Evolutionary conservation across 2,329 filamentous ascomycete species (phyloP).

Genomic region (Stagonosporopsis rhizophila): DNA sequence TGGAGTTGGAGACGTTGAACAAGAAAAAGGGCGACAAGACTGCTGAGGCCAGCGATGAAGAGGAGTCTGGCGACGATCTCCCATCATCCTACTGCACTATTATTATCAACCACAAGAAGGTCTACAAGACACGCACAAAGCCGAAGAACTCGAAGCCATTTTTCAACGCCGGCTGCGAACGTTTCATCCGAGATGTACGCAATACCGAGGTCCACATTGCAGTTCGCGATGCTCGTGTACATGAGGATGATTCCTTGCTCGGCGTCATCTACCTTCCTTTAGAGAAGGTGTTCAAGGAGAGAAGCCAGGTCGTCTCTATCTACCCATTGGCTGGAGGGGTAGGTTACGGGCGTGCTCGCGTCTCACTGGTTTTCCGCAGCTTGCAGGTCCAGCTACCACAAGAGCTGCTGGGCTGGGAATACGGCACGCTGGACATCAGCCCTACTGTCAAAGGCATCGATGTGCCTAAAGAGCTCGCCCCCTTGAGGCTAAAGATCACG

Average conservation of each 20-base stretch:
- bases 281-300: constrained; percentile 65
- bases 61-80: constrained; percentile 68
- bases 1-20: constrained; percentile 67
- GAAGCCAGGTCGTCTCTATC: constrained; percentile 69
- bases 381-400: constrained; percentile 67
- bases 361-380: constrained; percentile 77
- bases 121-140: constrained; percentile 76
- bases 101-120: constrained; percentile 74
- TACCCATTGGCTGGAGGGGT: constrained; percentile 75
- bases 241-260: constrained; percentile 73
- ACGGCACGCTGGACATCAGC: constrained; percentile 72
- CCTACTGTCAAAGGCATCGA: constrained; percentile 58
- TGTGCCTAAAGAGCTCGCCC: constrained; percentile 58
- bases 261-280: constrained; percentile 75
- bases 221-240: constrained; percentile 71
- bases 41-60: constrained; percentile 63
- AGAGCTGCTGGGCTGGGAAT: constrained; percentile 72
- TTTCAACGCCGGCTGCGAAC: constrained; percentile 78
- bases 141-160: constrained; percentile 80
- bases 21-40: constrained; percentile 59
- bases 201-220: constrained; percentile 71
- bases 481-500: constrained; percentile 65
- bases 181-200: constrained; percentile 73
- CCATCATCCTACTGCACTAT: constrained; percentile 76
- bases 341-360: constrained; percentile 71